Evolutionary conservation across 2,329 filamentous ascomycete species (phyloP), one percentile per base, ranked within the genome.

Genomic region (Alternaria infectoria): DNA sequence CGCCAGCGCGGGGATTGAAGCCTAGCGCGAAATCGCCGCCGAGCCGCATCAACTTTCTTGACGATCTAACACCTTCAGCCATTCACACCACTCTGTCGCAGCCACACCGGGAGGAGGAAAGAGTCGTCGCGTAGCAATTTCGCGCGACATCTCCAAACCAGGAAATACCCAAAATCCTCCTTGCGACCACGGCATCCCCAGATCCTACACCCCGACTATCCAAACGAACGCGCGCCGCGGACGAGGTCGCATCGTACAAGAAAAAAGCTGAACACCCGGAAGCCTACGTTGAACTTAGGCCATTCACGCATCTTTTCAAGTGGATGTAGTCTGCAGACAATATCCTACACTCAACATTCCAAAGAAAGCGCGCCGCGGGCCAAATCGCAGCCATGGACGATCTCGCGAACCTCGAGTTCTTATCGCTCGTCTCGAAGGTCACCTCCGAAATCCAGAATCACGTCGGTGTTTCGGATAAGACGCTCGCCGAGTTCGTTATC

Each of bases 361-460:
- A 26, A 43, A 50, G 28, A 45, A 59, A 47, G 55, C 56, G 56
- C 56, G 43, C 47, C 36, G 30, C 58, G 28, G 36, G 45, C 49
- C 28, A 26, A 43, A 56, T 60, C 52, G 60, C 63, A 63, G 58
- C 66, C 65, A 97, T 97, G 93, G 93, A 97, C 78, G 95, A 97
- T 77, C 87, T 99, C 70, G 88, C 92, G 80, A 92, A 93, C 73
- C 89, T 99, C 77, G 96, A 99, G 86, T 86, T 96, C 65, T 87
- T 99, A 57, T 97, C 94, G 73, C 90, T 99, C 75, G 93, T 98
- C 60, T 96, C 93, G 54, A 97, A 95, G 80, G 93, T 99, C 72
- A 93, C 93, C 13, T 95, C 92, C 17, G 96, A 99, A 81, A 86
- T 99, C 57, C 91, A 97, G 74, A 99, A 99, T 77, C 93, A 99